Evolutionary conservation across 2,329 filamentous ascomycete species (phyloP).

Genomic region (Exophiala calicioides): DNA sequence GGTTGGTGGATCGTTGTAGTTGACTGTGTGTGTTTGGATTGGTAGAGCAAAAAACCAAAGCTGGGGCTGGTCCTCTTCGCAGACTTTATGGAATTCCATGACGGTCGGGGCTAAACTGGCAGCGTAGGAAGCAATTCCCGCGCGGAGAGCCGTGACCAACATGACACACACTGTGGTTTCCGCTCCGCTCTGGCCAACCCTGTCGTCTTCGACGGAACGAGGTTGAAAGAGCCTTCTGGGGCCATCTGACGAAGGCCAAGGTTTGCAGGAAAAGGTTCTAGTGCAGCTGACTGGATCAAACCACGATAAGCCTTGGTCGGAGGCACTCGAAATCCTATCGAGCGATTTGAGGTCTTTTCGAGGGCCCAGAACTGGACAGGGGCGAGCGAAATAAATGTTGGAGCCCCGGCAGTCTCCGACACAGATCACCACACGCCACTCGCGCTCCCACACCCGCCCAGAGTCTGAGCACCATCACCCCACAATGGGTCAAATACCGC

Average conservation of each 20-base stretch:
- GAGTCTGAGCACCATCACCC: neutral
- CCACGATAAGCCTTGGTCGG: neutral
- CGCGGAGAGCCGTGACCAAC: neutral
- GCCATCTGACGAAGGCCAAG: constrained; percentile 10
- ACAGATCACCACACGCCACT: constrained; percentile 2
- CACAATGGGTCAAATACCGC: neutral
- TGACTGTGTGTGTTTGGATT: constrained; percentile 15
- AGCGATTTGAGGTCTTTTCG: too few relatives aligned
- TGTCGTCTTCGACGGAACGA: neutral
- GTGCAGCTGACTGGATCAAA: constrained; percentile 9
- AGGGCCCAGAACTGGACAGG: too few relatives aligned
- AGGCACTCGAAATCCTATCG: neutral
- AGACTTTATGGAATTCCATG: constrained; percentile 13
- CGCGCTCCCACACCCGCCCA: neutral
- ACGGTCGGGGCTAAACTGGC: neutral
- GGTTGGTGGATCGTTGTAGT: constrained; percentile 5
- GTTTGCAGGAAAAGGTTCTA: neutral
- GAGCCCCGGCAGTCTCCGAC: neutral
- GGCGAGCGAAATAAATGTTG: neutral
- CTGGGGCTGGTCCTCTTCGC: neutral
- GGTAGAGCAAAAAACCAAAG: constrained; percentile 6
- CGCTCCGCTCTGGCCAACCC: neutral
- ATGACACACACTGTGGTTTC: neutral
- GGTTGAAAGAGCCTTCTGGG: constrained; percentile 1
- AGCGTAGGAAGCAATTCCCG: neutral